Base-by-base conservation (phyloP, 1,284 basidiomycete genomes). In the Sanghuangporus baumii region DNA sequence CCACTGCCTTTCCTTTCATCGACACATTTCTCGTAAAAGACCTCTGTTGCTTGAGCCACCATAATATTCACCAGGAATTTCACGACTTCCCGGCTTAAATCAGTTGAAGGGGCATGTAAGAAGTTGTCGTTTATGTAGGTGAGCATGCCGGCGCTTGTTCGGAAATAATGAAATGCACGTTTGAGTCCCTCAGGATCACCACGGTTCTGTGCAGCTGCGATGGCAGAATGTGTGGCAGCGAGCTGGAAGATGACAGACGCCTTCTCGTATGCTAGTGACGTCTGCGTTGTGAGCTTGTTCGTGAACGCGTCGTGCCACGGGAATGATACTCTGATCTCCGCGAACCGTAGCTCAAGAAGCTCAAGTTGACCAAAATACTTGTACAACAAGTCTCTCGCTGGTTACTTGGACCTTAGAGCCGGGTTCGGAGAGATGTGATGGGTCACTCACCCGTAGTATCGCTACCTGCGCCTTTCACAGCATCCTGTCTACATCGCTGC, bases 41-140 rank as follows among this genome's bases (percentile, higher is more conserved):
- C 91, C 72, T 99, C 97, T 0, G 93, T 94, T 0, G 96, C 95
- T 75, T 99, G 96, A 0, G 94, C 94, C 16, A 96, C 81, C 73
- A 94, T 92, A 67, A 97, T 70, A 23, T 86, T 87, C 14, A 94
- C 88, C 37, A 98, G 80, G 66, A 96, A 92, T 74, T 96, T 96
- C 79, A 99, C 85, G 57, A 99, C 93, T 63, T 98, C 96, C 34
- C 94, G 84, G 72, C 90, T 91, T 60, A 99, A 84, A 75, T 99
- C 97, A 1, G 94, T 97, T n/a, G 93, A 96, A 0, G 97, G 97
- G 0, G 97, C 97, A 71, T 99, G 97, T 0, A 99, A 78, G 75
- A 99, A 99, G 81, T 99, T 99, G 75, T 99, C 96, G 78, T 98
- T 98, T 81, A 99, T 96, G 73, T 99, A 99, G 9, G 89, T 94